phyloP scores from a whole-genome alignment of 345 rosid species.

The Noccaea caerulescens region DNA sequence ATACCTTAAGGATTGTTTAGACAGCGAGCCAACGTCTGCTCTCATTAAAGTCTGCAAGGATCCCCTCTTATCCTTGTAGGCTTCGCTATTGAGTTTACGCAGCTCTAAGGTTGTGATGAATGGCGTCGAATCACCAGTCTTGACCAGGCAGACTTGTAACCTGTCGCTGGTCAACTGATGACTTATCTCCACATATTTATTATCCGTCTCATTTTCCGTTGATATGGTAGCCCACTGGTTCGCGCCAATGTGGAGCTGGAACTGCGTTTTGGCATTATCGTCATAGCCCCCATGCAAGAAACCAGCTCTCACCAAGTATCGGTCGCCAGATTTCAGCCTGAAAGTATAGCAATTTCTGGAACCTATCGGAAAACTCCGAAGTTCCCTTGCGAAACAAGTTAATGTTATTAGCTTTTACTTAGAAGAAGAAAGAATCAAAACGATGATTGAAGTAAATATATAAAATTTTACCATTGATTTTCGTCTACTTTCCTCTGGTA shows the following conservation, averaged over 20 bases:
- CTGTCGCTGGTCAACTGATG: conserved; percentile 31
- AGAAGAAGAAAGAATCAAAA: no score
- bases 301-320: conserved; percentile 34
- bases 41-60: conserved; percentile 10
- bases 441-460: no score
- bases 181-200: conserved; percentile 41
- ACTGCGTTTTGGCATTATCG: conserved; percentile 12
- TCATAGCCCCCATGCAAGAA: conserved; percentile 53
- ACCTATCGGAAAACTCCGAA: conserved; percentile 46
- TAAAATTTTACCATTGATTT: no score
- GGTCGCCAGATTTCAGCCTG: conserved; percentile 19
- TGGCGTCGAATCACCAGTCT: conserved; percentile 42
- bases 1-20: conserved; percentile 40
- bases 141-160: conserved; percentile 52
- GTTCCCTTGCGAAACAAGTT: conserved; percentile 17
- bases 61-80: not conserved
- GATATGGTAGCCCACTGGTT: conserved; percentile 41
- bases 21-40: conserved; percentile 36
- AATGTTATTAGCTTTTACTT: not conserved
- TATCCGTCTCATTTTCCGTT: not conserved
- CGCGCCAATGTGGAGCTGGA: conserved; percentile 48
- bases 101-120: conserved; percentile 52
- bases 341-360: conserved; percentile 44
- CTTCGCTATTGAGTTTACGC: conserved; percentile 30
- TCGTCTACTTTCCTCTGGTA: no score